These are phyloP conservation scores for Linderniella brevidens DNA, from an alignment of 257 asterid genomes.

Conservation along the genomic window DNA sequence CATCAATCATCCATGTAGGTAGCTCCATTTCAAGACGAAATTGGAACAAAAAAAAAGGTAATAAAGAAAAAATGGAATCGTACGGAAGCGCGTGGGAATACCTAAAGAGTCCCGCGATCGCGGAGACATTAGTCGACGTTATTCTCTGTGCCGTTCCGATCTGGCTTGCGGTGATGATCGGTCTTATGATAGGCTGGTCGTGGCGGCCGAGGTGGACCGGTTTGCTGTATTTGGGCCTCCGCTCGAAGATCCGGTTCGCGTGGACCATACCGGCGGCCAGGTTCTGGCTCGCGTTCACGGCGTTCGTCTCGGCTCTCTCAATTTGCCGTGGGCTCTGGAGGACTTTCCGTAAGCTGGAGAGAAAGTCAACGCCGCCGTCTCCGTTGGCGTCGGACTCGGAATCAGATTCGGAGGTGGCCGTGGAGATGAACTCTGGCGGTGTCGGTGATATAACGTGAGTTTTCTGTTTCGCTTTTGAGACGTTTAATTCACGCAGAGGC, in stretches of 20 bases:
- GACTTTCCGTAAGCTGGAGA: conserved; percentile 31
- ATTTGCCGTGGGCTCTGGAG: conserved; percentile 64
- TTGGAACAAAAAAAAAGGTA: neutral
- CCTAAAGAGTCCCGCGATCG: conserved; percentile 34
- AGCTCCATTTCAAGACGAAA: conserved; percentile 8
- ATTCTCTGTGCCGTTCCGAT: conserved; percentile 81
- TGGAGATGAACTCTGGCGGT: conserved; percentile 13
- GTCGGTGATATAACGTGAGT: neutral
- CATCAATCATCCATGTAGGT: conserved; percentile 21
- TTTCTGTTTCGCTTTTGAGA: too few species aligned
- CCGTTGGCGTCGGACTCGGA: conserved; percentile 14
- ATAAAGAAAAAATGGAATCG: conserved; percentile 42
- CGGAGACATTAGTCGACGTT: conserved; percentile 86
- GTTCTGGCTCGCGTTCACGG: conserved; percentile 83
- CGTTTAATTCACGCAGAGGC: too few species aligned
- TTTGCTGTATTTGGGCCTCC: conserved; percentile 52
- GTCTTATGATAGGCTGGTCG: conserved; percentile 87
- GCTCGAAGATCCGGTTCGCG: conserved; percentile 59
- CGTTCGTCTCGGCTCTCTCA: conserved; percentile 66
- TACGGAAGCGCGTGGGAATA: conserved; percentile 23
- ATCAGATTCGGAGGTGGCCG: conserved; percentile 14
- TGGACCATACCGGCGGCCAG: conserved; percentile 92
- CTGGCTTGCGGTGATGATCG: conserved; percentile 96
- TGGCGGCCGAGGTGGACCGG: conserved; percentile 97
- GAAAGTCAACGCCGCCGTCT: conserved; percentile 19